Evolutionary conservation across 2,329 filamentous ascomycete genomes (phyloP).

Genomic region (Phyllosticta citribraziliensis): DNA sequence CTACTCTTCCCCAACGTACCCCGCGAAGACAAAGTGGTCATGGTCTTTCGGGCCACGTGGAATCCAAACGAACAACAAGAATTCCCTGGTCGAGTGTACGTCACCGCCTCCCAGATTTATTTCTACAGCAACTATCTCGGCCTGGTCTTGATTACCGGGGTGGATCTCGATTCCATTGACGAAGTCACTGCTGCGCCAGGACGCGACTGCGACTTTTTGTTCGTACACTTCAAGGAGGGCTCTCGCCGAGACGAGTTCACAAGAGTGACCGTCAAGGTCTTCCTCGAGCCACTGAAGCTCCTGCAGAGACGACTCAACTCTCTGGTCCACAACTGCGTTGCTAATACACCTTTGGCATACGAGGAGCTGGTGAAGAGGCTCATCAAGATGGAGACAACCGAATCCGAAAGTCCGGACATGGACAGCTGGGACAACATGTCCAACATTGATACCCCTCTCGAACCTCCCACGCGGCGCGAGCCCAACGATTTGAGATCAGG

Average conservation of each 20-base stretch:
- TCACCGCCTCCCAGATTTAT: conserved; percentile 79
- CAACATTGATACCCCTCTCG: conserved; percentile 43
- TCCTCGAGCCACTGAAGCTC: conserved; percentile 75
- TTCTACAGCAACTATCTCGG: conserved; percentile 96
- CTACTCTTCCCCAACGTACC: conserved; percentile 78
- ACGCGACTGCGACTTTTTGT: conserved; percentile 86
- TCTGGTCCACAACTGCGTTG: conserved; percentile 68
- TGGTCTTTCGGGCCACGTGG: conserved; percentile 93
- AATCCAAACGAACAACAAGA: conserved; percentile 64
- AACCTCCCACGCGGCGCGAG: conserved; percentile 33
- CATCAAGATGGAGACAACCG: conserved; percentile 60
- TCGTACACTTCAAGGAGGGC: conserved; percentile 63
- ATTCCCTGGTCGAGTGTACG: conserved; percentile 77
- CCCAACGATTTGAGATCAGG: conserved; percentile 37
- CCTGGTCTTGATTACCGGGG: conserved; percentile 71
- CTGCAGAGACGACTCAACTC: conserved; percentile 78
- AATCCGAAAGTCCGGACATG: conserved; percentile 57
- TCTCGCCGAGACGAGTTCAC: conserved; percentile 52
- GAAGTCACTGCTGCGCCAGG: conserved; percentile 88
- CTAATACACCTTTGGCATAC: conserved; percentile 58
- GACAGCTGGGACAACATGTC: conserved; percentile 89
- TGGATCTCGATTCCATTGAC: conserved; percentile 64
- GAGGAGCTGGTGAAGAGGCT: conserved; percentile 63
- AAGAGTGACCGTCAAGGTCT: conserved; percentile 81
- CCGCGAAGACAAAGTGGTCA: conserved; percentile 68